Percentiles rank a stretch among this genome's conserved stretches.
Evolutionary conservation across 805 yeast genomes (phyloP).

Genomic region (Barnettozyma siamensis): DNA sequence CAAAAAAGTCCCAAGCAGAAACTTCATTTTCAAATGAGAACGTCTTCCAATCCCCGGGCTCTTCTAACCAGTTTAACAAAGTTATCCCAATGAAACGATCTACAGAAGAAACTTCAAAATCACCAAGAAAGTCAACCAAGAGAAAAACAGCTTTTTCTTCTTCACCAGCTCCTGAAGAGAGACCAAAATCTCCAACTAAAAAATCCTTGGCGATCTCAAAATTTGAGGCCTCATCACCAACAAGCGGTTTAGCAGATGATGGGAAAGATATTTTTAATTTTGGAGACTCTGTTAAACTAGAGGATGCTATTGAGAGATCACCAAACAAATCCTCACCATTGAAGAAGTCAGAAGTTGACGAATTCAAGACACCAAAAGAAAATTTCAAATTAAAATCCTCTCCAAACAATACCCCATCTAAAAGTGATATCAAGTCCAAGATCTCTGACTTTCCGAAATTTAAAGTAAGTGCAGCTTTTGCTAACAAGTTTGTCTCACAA

Average conservation of each 20-base stretch:
- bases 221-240: constrained; percentile 20
- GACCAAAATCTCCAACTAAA: constrained; percentile 19
- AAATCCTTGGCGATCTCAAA: constrained; percentile 21
- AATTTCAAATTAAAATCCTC: background rate
- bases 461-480: constrained; percentile 31
- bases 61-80: constrained; percentile 17
- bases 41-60: constrained; percentile 28
- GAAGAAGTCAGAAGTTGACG: background rate
- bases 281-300: constrained; percentile 6
- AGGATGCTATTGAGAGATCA: constrained; percentile 5
- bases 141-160: constrained; percentile 28
- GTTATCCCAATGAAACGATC: constrained; percentile 23
- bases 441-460: constrained; percentile 29
- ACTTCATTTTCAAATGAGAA: constrained; percentile 30
- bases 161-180: constrained; percentile 18
- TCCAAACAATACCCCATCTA: background rate
- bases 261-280: constrained; percentile 11
- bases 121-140: constrained; percentile 10
- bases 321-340: constrained; percentile 9
- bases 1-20: constrained; percentile 15
- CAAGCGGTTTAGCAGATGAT: background rate
- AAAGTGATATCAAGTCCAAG: constrained; percentile 12
- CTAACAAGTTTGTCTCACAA: constrained; percentile 27
- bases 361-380: background rate
- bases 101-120: constrained; percentile 11